Evolutionary conservation across 495 filamentous ascomycete genomes (phyloP).

Genomic region (Pseudotulostoma volvatum): DNA sequence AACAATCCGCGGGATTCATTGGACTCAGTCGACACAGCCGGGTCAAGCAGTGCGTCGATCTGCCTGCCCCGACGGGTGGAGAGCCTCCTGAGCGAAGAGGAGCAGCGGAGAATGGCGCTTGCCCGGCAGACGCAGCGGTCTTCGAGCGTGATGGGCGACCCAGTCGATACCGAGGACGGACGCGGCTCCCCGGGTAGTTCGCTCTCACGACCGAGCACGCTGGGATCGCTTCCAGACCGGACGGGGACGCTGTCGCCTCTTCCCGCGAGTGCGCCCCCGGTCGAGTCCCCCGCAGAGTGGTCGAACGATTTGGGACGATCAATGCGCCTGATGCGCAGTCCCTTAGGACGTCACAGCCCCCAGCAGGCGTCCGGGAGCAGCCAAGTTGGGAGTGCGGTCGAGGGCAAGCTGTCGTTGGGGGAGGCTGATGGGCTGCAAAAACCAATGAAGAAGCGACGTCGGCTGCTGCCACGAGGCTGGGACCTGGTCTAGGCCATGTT

Average conservation of each 20-base stretch:
- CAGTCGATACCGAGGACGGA: background rate
- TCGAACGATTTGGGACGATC: background rate
- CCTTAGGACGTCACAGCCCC: background rate
- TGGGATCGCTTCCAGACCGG: constrained; percentile 1
- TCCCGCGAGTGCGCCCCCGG: background rate
- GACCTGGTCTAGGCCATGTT: background rate
- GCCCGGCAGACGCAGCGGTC: constrained; percentile 42
- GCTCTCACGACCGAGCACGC: background rate
- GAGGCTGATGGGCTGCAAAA: too few relatives aligned
- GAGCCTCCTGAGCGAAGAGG: constrained; percentile 67
- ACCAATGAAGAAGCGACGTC: background rate
- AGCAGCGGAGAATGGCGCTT: constrained; percentile 51
- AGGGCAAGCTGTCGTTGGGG: too few relatives aligned
- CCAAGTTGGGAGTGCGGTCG: background rate
- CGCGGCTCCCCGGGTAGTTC: background rate
- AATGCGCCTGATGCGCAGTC: background rate
- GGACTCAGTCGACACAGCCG: constrained; percentile 50
- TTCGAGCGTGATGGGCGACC: constrained; percentile 1
- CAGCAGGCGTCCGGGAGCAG: background rate
- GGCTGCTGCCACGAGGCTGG: background rate
- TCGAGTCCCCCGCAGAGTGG: background rate
- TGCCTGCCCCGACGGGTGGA: constrained; percentile 65
- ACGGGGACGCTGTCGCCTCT: background rate
- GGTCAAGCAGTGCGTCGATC: constrained; percentile 45
- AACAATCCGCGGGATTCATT: constrained; percentile 49